These are phyloP conservation scores for Spergularia marina DNA, from an alignment of 148 eudicot species.

Conservation along the genomic window DNA sequence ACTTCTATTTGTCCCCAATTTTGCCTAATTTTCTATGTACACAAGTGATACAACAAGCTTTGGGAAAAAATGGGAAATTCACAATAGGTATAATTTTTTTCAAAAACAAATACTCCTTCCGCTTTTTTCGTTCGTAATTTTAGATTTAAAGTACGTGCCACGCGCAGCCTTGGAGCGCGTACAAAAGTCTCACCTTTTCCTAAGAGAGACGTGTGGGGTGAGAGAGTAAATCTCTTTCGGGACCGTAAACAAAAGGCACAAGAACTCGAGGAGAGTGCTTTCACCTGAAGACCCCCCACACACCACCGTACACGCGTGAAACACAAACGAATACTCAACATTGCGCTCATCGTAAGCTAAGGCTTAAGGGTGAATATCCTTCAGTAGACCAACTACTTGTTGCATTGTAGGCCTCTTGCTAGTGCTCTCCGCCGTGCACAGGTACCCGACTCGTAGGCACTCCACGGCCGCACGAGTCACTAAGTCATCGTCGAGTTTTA, in stretches of 20 bases:
- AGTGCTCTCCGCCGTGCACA: slow-evolving; percentile 83
- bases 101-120: neutral
- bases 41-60: neutral
- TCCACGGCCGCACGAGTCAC: slow-evolving; percentile 55
- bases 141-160: neutral
- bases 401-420: slow-evolving; percentile 86
- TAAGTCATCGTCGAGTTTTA: slow-evolving; percentile 43
- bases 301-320: neutral
- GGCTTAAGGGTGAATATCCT: slow-evolving; percentile 57
- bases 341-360: neutral
- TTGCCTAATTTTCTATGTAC: slow-evolving; percentile 8
- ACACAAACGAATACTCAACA: neutral
- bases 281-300: neutral
- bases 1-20: slow-evolving; percentile 34
- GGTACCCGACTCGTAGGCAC: slow-evolving; percentile 77
- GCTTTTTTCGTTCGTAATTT: too few species aligned
- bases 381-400: slow-evolving; percentile 83
- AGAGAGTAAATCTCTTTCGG: slow-evolving; percentile 26
- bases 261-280: neutral
- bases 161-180: slow-evolving; percentile 19
- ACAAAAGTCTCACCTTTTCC: slow-evolving; percentile 21
- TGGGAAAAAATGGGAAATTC: neutral
- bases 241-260: slow-evolving; percentile 16
- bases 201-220: slow-evolving; percentile 19
- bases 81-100: too few species aligned